Base-by-base conservation (phyloP, 805 yeast genomes). In the Tetrapisispora phaffii region DNA sequence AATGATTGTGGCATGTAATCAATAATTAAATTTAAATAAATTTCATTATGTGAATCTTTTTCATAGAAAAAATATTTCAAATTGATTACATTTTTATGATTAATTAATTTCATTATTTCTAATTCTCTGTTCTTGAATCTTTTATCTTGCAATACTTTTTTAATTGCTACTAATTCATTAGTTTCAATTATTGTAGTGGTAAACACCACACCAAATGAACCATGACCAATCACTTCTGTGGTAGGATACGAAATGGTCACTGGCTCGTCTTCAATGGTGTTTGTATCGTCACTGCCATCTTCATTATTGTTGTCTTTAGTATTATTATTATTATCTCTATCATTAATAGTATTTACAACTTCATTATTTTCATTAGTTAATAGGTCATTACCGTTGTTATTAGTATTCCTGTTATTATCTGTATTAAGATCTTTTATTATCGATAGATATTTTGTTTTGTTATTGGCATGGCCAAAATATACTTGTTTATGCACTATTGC, bases 141-240 rank as follows among this genome's bases (percentile, higher is more conserved):
- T 60, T 82, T 85, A 67, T 93, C 99, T 63, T 93, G 97, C 22
- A 90, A 73, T n/a, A 93, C 99, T 55, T 95, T 77, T 66, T 93
- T 93, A 60, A 93, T 87, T 42, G 98, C 98, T 17, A 90, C 94
- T 35, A 79, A 75, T 55, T 81, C 85, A 48, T 83, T 79, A 20
- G 83, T 73, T 16, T 90, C 88, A 49, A 76, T 59, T 34, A 93
- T 71, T 47, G 77, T 79, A 7, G 96, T 87, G 54, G 86, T 93
- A 62, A 87, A 88, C n/a, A 93, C 98, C 29, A 88, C 89, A 2
- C 98, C 98, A 69, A 93, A 93, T n/a, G 97, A 89, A 10, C 98
- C 98, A 65, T 86, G 94, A n/a, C 98, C 98, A 35, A 90, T 93
- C 74, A 89, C 88, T 53, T 85, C 83, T 34, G 85, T 77, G 56